Conservation (phyloP, 805 yeast genomes). For the Tetrapisispora fleetii region DNA sequence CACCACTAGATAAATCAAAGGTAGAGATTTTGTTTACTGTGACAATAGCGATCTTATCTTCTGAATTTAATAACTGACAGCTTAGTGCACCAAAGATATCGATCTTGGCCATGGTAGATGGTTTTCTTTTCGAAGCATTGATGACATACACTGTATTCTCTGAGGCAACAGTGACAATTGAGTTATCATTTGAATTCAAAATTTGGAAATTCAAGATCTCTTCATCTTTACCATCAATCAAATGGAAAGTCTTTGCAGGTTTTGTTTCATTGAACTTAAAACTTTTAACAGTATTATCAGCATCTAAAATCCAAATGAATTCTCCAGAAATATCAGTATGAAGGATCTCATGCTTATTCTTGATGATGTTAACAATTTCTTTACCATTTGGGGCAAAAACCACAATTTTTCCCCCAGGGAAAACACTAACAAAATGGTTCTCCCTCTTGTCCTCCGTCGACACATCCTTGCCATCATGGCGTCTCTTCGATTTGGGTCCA, state of each 20-base stretch:
- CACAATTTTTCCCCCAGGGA: conserved; percentile 24
- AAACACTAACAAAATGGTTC: conserved; percentile 22
- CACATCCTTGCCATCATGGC: conserved; percentile 9
- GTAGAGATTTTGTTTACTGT: conserved; percentile 11
- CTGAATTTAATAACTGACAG: conserved; percentile 13
- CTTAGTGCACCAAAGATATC: conserved; percentile 13
- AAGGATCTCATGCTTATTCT: conserved; percentile 29
- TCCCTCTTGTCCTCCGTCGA: conserved; percentile 7
- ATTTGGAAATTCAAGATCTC: conserved; percentile 24
- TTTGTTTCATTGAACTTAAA: conserved; percentile 24
- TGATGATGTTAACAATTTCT: conserved; percentile 29
- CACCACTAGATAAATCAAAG: conserved; percentile 12
- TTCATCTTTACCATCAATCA: conserved; percentile 25
- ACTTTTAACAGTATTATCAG: conserved; percentile 27
- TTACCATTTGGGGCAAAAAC: conserved; percentile 27
- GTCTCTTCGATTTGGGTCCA: conserved; percentile 15
- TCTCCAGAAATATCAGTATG: conserved; percentile 29
- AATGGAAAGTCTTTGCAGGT: conserved; percentile 29
- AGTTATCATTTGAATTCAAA: conserved; percentile 11
- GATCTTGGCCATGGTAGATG: conserved; percentile 18
- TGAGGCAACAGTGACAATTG: conserved; percentile 24
- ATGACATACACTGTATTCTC: conserved; percentile 46
- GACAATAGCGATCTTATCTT: conserved; percentile 17
- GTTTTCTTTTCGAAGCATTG: conserved; percentile 42
- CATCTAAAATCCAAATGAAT: conserved; percentile 28